Evolutionary conservation across 2,329 filamentous ascomycete species (phyloP).

Genomic region (Apiospora kogelbergensis): DNA sequence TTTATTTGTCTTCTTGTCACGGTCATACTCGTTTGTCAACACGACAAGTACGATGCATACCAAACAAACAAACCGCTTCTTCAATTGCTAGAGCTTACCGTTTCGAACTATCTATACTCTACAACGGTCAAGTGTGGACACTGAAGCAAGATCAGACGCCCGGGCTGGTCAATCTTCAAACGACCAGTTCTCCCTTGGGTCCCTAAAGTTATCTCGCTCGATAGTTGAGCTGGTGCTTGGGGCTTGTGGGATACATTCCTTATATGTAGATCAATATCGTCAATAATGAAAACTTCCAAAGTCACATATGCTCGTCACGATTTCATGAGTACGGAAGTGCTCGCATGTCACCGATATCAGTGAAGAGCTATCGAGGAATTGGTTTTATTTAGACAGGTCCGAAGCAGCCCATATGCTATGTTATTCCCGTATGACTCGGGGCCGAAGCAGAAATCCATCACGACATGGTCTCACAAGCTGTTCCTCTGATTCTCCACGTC

Average conservation of each 20-base stretch:
- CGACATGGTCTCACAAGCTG: neutral
- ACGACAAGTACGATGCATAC: neutral
- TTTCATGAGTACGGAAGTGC: too few species aligned
- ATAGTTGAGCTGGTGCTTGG: constrained; percentile 26
- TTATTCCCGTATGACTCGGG: neutral
- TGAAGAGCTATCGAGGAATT: too few species aligned
- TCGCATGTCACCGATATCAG: too few species aligned
- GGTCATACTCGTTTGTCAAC: neutral
- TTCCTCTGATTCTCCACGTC: neutral
- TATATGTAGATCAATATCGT: neutral
- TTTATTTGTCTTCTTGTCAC: neutral
- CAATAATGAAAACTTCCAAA: too few species aligned
- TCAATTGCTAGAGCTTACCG: constrained; percentile 67
- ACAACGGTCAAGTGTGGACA: constrained; percentile 69
- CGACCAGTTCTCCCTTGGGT: constrained; percentile 8
- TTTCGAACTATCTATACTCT: constrained; percentile 35
- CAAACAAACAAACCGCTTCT: constrained; percentile 44
- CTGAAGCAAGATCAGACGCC: constrained; percentile 61
- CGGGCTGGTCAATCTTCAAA: constrained; percentile 20
- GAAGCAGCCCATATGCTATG: neutral
- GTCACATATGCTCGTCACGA: neutral
- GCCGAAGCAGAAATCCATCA: neutral
- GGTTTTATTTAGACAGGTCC: neutral
- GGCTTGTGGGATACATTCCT: constrained; percentile 23
- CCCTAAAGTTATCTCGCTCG: constrained; percentile 17